Percentiles rank a stretch among this genome's conserved stretches.
phyloP scores from a whole-genome alignment of 306 rosid species.

The Castanospermum australe region DNA sequence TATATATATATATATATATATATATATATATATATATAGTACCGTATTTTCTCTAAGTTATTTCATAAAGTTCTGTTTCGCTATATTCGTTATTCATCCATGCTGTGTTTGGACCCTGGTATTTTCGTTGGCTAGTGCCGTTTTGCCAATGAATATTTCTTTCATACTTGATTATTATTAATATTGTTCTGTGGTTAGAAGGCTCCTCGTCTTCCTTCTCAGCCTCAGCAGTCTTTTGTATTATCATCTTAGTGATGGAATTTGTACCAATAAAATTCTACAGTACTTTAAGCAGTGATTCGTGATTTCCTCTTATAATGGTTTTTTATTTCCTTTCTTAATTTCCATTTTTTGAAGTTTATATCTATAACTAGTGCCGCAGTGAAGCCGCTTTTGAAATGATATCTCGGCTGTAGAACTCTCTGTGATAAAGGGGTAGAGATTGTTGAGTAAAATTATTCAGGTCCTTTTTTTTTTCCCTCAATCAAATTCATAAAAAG shows the following conservation, averaged over 20 bases:
- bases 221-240: neutral
- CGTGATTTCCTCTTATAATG: neutral
- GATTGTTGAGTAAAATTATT: no score
- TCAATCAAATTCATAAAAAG: no score
- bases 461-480: no score
- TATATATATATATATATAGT: no score
- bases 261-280: neutral
- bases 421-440: no score
- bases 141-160: constrained; percentile 11
- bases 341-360: no score
- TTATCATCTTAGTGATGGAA: neutral
- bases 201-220: constrained; percentile 12
- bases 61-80: neutral
- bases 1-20: no score
- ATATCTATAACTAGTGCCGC: no score
- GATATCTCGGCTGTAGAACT: neutral
- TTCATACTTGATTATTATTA: neutral
- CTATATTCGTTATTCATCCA: constrained; percentile 5
- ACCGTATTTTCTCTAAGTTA: neutral
- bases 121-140: neutral
- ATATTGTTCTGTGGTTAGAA: constrained; percentile 22
- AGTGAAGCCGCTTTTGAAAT: neutral
- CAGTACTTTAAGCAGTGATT: neutral
- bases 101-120: neutral
- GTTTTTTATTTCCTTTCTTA: neutral